Conservation (phyloP, 768 basidiomycete genomes). For the Favolaschia claudopus region DNA sequence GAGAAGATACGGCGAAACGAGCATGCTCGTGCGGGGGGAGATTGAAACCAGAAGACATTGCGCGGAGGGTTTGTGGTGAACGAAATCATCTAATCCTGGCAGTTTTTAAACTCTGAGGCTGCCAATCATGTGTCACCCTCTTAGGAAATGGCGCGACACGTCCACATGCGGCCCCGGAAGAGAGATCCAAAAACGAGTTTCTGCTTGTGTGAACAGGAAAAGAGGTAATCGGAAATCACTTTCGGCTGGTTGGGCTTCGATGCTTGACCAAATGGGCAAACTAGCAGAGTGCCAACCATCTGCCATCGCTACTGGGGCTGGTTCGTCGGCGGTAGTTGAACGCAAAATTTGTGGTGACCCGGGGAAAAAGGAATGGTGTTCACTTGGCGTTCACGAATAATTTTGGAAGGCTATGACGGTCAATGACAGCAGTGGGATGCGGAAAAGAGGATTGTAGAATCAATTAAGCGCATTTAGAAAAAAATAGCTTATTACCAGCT, state of each 20-base stretch:
- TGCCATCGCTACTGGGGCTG: background rate
- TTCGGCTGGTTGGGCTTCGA: constrained; percentile 4
- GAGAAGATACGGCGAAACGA: constrained; percentile 54
- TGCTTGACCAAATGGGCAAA: constrained; percentile 1
- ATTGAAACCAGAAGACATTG: constrained; percentile 46
- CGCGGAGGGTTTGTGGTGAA: constrained; percentile 9
- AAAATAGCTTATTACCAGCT: background rate
- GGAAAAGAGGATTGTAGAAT: background rate
- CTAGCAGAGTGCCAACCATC: background rate
- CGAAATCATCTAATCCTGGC: constrained; percentile 1
- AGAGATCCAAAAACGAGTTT: constrained; percentile 23
- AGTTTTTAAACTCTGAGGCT: constrained; percentile 33
- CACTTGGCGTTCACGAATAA: background rate
- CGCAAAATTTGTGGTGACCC: background rate
- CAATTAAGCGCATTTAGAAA: background rate
- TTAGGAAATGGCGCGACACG: constrained; percentile 2
- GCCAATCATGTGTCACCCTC: constrained; percentile 27
- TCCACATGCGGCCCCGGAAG: constrained; percentile 25
- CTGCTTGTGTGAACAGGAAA: constrained; percentile 18
- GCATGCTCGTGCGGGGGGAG: constrained; percentile 47
- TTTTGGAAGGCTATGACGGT: constrained; percentile 4
- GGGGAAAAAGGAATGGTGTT: constrained; percentile 3
- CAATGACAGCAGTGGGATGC: background rate
- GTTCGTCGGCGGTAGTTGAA: constrained; percentile 4
- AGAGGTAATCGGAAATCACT: constrained; percentile 6